These are phyloP conservation scores for Boeremia lycopersici DNA, from an alignment of 2,329 filamentous ascomycete genomes.

Conservation along the genomic window DNA sequence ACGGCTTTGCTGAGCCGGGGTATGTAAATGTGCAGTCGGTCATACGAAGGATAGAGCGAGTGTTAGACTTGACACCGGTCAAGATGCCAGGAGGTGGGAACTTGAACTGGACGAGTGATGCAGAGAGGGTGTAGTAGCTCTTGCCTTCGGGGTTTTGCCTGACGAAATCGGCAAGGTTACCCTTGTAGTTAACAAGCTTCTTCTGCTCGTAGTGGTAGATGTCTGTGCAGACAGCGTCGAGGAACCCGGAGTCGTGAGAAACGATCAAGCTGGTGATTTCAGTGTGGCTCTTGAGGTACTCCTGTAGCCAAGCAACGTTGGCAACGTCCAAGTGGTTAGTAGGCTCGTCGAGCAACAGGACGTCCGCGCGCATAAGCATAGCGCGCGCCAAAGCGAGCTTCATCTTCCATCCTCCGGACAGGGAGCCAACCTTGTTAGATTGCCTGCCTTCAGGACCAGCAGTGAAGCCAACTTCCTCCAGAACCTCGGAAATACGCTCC, in stretches of 20 bases:
- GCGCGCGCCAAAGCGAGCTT: constrained; percentile 94
- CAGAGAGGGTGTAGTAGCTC: constrained; percentile 96
- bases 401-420: constrained; percentile 99
- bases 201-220: constrained; percentile 99
- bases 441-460: constrained; percentile 87
- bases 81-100: constrained; percentile 96
- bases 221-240: constrained; percentile 96
- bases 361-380: constrained; percentile 96
- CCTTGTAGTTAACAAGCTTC: constrained; percentile 87
- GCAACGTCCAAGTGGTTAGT: constrained; percentile 97
- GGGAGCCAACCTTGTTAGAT: constrained; percentile 85
- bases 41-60: constrained; percentile 94
- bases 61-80: constrained; percentile 92
- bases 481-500: constrained; percentile 81
- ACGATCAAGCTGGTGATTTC: constrained; percentile 98
- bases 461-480: constrained; percentile 93
- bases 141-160: constrained; percentile 90
- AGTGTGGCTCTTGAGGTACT: constrained; percentile 93
- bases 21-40: constrained; percentile 91
- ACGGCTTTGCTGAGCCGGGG: constrained; percentile 85
- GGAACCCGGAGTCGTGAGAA: constrained; percentile 96
- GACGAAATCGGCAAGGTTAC: constrained; percentile 84
- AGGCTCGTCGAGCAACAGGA: constrained; percentile 95
- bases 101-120: constrained; percentile 90
- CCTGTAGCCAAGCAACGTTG: constrained; percentile 94